phyloP scores from a whole-genome alignment of 2,329 filamentous ascomycete genomes.

The Cercospora berteroae region DNA sequence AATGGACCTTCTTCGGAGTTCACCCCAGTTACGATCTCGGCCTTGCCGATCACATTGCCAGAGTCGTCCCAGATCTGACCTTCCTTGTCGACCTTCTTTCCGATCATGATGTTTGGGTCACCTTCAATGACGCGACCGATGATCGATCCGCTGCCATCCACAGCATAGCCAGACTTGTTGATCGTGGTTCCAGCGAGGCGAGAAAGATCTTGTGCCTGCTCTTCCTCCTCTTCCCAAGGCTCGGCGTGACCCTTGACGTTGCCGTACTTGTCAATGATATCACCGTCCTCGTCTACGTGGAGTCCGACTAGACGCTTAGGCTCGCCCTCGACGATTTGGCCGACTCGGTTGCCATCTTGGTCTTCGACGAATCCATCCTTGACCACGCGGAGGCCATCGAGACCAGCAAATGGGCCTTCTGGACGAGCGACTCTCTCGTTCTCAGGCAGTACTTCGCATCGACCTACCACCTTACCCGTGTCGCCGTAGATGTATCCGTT shows the following conservation, averaged over 20 bases:
- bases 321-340: conserved; percentile 68
- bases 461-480: conserved; percentile 56
- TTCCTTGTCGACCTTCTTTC: conserved; percentile 61
- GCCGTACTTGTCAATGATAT: conserved; percentile 72
- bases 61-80: conserved; percentile 64
- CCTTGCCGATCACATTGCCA: conserved; percentile 60
- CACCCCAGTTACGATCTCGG: conserved; percentile 55
- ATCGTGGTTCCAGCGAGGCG: conserved; percentile 61
- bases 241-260: conserved; percentile 62
- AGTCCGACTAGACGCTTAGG: conserved; percentile 70
- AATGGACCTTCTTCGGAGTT: conserved; percentile 56
- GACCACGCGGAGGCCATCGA: conserved; percentile 62
- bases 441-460: conserved; percentile 58
- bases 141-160: conserved; percentile 59
- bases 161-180: conserved; percentile 63
- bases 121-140: conserved; percentile 59
- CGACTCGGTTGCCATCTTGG: conserved; percentile 74
- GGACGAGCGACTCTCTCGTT: conserved; percentile 56
- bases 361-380: conserved; percentile 74
- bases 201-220: conserved; percentile 54
- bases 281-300: conserved; percentile 76
- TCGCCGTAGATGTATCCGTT: conserved; percentile 59
- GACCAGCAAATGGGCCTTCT: conserved; percentile 69
- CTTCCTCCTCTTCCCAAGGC: conserved; percentile 53
- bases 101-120: conserved; percentile 55